A percentile compares a stretch with the other conserved stretches of the same genome.
These are phyloP conservation scores for Bipolaris gigantea DNA, from an alignment of 2,329 filamentous ascomycete genomes.

Conservation along the genomic window DNA sequence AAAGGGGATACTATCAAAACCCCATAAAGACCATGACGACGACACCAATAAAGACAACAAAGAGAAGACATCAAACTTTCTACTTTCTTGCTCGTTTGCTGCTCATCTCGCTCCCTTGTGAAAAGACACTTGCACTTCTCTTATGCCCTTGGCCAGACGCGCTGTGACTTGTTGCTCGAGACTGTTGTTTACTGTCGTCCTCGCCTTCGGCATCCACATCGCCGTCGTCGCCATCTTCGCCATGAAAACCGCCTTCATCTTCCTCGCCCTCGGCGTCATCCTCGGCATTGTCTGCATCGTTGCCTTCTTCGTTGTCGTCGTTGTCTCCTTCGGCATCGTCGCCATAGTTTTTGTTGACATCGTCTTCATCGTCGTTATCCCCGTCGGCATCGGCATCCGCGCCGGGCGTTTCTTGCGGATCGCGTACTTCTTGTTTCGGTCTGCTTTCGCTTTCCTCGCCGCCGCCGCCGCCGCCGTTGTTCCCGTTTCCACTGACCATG, in stretches of 20 bases:
- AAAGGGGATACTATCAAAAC: not conserved
- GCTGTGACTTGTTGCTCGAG: constrained; percentile 31
- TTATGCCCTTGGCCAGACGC: constrained; percentile 56
- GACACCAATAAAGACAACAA: not conserved
- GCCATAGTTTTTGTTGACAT: constrained; percentile 10
- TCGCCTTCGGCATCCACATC: constrained; percentile 41
- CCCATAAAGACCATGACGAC: not conserved
- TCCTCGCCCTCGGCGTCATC: constrained; percentile 41
- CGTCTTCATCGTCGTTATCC: constrained; percentile 18
- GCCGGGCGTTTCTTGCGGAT: constrained; percentile 26
- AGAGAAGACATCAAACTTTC: not conserved
- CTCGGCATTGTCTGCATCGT: constrained; percentile 22
- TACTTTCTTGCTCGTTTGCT: constrained; percentile 40
- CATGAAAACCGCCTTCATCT: constrained; percentile 16
- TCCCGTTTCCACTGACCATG: constrained; percentile 29
- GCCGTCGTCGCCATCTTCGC: constrained; percentile 38
- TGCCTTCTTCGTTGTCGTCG: constrained; percentile 24
- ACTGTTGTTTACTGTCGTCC: constrained; percentile 35
- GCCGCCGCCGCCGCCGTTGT: not conserved
- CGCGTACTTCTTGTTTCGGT: constrained; percentile 22
- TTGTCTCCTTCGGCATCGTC: constrained; percentile 27
- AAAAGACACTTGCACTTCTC: constrained; percentile 81
- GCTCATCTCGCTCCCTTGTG: constrained; percentile 49
- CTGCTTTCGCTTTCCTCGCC: constrained; percentile 11
- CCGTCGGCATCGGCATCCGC: constrained; percentile 27